phyloP scores from a whole-genome alignment of 73 alveolate species.

The Symbiodinium natans region DNA sequence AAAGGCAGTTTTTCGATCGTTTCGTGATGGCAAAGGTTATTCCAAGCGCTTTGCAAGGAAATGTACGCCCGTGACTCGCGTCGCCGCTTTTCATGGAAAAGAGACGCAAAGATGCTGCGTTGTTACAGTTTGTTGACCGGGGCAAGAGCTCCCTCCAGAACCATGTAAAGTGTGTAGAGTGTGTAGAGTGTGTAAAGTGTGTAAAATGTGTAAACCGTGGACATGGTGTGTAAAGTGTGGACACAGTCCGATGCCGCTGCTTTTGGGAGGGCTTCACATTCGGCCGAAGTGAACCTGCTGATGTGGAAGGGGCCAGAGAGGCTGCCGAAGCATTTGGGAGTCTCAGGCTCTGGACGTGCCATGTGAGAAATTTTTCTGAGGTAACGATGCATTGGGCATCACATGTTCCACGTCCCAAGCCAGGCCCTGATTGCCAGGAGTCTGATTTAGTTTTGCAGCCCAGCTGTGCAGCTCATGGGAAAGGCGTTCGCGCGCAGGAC shows the following conservation, averaged over 20 bases:
- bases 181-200: no score
- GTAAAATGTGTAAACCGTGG: no score
- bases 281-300: conserved; percentile 93
- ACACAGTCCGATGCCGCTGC: neutral
- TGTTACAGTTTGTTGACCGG: no score
- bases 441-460: neutral
- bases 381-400: conserved; percentile 90
- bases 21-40: no score
- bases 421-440: conserved; percentile 93
- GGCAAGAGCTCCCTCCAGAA: no score
- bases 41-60: neutral
- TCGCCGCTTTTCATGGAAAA: no score
- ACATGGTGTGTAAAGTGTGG: no score
- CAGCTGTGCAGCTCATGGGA: neutral
- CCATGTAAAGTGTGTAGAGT: no score
- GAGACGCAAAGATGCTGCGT: no score
- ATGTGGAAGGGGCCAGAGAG: conserved; percentile 91
- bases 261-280: conserved; percentile 58
- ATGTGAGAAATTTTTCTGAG: neutral
- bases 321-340: neutral
- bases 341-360: no score
- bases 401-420: conserved; percentile 90
- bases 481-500: conserved; percentile 1
- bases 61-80: no score
- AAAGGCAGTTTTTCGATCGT: neutral